Evolutionary conservation across 148 eudicot genomes (phyloP), one percentile per base, ranked within the genome.

Genomic region (Arctostaphylos glauca): DNA sequence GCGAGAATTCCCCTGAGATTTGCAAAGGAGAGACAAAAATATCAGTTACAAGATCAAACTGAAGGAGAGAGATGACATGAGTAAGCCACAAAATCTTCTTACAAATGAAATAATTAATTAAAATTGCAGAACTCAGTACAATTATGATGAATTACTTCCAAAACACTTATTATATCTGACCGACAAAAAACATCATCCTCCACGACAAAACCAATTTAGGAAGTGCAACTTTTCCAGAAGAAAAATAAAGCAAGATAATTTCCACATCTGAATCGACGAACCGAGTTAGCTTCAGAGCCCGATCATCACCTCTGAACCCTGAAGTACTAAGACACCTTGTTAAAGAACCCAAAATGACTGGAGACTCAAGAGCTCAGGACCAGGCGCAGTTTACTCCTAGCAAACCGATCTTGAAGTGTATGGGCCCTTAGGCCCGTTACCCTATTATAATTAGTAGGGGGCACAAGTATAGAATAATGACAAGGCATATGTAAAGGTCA

Each of bases 1-100:
- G 98, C 96, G 84, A 97, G 97, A 79, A 97, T 97, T 9, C 99
- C 99, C 93, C 99, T 96, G 94, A 41, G 62, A 81, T 82, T 43
- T 15, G 74, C 41, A 44, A 48, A 80, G 9, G 46, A 67, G 83
- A 84, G 62, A 56, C 52, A 53, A 85, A 77, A 16, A 43, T 50
- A 31, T 75, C 31, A 77, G 49, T 81, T 67, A 50, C 70, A 74
- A 56, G 66, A 66, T 78, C 18, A 25, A 79, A 58, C 50, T 78
- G 9, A 31, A 52, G 46, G 48, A 25, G 10, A 74, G 46, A 47
- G 46, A 31, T 23, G 67, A 60, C 67, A 72, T 31, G 41, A 16
- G 62, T 50, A 71, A 68, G 56, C 38, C 19, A 81, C 53, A 71
- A 68, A 60, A 23, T 46, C n/a, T 59, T 62, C 21, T 66, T 55